Percentiles rank a stretch among this genome's conserved stretches.
Conservation (phyloP, 1,284 basidiomycete genomes). For the Ganoderma resinaceum region DNA sequence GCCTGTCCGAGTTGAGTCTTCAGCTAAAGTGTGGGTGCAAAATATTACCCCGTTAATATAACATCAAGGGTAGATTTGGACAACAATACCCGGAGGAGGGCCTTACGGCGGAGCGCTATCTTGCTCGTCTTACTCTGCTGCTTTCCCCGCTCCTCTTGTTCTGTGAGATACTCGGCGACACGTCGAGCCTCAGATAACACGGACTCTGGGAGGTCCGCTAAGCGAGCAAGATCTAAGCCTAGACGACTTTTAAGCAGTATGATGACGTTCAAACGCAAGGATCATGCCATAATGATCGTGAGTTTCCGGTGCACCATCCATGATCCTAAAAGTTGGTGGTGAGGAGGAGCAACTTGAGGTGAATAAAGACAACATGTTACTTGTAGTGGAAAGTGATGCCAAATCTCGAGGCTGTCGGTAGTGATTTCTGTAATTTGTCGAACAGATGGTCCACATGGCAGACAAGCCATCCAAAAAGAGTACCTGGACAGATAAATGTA, state of each 20-base stretch:
- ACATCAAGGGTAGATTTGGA: neutral
- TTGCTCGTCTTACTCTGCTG: slow-evolving; percentile 67
- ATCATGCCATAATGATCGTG: slow-evolving; percentile 68
- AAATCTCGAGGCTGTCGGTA: slow-evolving; percentile 60
- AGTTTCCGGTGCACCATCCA: slow-evolving; percentile 68
- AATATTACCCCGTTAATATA: too few species aligned
- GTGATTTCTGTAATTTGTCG: slow-evolving; percentile 50
- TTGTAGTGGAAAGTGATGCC: slow-evolving; percentile 84
- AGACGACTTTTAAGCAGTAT: neutral
- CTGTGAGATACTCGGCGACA: slow-evolving; percentile 66
- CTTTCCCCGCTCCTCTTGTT: slow-evolving; percentile 63
- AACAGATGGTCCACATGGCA: too few species aligned
- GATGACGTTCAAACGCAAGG: neutral
- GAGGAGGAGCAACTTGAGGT: neutral
- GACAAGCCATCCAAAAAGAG: neutral
- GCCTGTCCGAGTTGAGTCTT: slow-evolving; percentile 74
- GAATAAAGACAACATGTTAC: slow-evolving; percentile 42
- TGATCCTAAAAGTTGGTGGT: slow-evolving; percentile 54
- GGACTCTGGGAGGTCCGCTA: slow-evolving; percentile 81
- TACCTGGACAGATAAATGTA: slow-evolving; percentile 81
- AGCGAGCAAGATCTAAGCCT: slow-evolving; percentile 86
- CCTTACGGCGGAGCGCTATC: slow-evolving; percentile 67
- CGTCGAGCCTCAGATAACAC: slow-evolving; percentile 68
- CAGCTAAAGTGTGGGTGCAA: slow-evolving; percentile 50
- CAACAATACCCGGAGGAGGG: slow-evolving; percentile 65